phyloP scores from a whole-genome alignment of 345 rosid species.

The Syzygium aqueum region DNA sequence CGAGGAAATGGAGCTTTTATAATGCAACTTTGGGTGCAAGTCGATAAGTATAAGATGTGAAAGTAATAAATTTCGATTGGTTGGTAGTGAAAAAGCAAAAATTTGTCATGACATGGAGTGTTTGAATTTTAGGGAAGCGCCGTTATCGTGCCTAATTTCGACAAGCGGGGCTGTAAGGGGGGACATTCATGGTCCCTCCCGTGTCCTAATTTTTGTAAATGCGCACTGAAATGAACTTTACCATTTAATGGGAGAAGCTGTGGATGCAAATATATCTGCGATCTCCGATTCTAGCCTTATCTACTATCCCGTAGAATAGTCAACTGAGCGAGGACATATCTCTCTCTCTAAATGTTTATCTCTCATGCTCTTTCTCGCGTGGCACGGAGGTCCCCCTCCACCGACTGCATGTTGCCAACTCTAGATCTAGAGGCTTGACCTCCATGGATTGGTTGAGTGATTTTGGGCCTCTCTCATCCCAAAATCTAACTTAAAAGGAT shows the following conservation, averaged over 20 bases:
- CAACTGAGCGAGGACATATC: background rate
- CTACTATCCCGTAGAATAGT: background rate
- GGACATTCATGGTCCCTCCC: background rate
- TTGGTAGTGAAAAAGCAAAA: background rate
- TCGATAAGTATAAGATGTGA: background rate
- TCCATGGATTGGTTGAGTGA: background rate
- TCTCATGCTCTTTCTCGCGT: background rate
- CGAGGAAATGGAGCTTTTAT: background rate
- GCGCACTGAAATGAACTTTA: background rate
- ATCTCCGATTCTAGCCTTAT: background rate
- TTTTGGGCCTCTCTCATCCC: too few species aligned
- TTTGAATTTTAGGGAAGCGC: background rate
- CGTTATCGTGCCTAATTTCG: background rate
- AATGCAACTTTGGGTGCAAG: background rate
- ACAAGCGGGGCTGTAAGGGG: background rate
- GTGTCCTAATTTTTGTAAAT: background rate
- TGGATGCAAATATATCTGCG: background rate
- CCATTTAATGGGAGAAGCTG: background rate
- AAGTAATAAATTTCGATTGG: background rate
- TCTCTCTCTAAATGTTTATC: background rate
- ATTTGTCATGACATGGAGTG: background rate
- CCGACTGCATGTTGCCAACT: background rate
- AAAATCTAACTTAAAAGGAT: too few species aligned
- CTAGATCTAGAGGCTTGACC: background rate
- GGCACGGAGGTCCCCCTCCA: background rate